These are phyloP conservation scores for Cryptococcus sp. DNA, from an alignment of 1,284 basidiomycete species.

Conservation along the genomic window DNA sequence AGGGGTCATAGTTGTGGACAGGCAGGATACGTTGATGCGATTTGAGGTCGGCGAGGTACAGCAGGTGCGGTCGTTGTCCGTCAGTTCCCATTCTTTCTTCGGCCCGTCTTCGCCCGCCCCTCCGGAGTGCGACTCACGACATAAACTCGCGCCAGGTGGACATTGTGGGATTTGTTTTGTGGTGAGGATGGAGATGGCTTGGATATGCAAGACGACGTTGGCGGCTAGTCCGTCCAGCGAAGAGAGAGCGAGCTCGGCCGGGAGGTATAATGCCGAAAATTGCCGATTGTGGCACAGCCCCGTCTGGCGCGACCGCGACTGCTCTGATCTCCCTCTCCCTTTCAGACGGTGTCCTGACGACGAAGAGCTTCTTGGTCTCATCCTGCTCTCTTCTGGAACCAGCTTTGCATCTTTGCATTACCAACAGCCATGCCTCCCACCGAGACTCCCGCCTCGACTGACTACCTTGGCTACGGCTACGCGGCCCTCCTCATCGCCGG, in stretches of 20 bases:
- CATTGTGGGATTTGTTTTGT: constrained; percentile 28
- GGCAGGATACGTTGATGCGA: not conserved
- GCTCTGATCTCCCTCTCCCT: too few species aligned
- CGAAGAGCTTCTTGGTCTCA: too few species aligned
- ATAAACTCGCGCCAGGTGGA: constrained; percentile 47
- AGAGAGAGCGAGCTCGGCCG: too few species aligned
- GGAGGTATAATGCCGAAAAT: too few species aligned
- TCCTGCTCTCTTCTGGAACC: not conserved
- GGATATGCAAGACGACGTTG: too few species aligned
- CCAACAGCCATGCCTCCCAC: not conserved
- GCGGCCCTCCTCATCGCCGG: constrained; percentile 33
- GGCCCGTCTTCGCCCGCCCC: not conserved
- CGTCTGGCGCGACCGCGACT: too few species aligned
- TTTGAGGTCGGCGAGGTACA: not conserved
- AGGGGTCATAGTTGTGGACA: not conserved
- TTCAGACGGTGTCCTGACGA: too few species aligned
- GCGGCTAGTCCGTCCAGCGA: too few species aligned
- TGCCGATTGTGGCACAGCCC: too few species aligned
- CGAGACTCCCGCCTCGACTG: not conserved
- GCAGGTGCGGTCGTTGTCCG: not conserved
- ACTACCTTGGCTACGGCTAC: constrained; percentile 33
- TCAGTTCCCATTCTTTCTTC: not conserved
- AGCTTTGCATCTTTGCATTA: not conserved
- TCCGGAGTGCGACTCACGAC: constrained; percentile 31
- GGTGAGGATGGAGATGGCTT: too few species aligned